Conservation (phyloP, 805 yeast genomes). For the Blastobotrys muscicola region DNA sequence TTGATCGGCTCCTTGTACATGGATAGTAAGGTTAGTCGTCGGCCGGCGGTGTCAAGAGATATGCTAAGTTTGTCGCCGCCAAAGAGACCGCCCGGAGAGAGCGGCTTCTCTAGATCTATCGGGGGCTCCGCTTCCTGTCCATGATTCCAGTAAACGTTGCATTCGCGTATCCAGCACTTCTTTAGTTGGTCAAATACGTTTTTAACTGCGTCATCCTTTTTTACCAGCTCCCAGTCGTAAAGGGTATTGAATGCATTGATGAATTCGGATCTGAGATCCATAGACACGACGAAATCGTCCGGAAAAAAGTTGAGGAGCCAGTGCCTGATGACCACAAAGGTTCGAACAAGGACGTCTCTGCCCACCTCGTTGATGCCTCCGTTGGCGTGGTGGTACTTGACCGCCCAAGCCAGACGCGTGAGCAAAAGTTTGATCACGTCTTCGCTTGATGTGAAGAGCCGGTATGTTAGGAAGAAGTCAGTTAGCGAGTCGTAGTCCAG, state of each 20-base stretch:
- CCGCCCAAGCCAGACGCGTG: slow-evolving; percentile 64
- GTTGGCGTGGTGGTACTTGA: neutral
- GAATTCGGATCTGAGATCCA: slow-evolving; percentile 38
- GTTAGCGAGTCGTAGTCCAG: slow-evolving; percentile 71
- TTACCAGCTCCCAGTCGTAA: slow-evolving; percentile 20
- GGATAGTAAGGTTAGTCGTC: slow-evolving; percentile 12
- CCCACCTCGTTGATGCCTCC: slow-evolving; percentile 36
- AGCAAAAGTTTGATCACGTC: slow-evolving; percentile 53
- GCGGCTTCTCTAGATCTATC: neutral
- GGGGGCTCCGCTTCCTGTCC: neutral
- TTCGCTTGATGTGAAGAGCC: slow-evolving; percentile 54
- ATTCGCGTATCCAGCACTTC: slow-evolving; percentile 38
- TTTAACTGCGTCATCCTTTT: slow-evolving; percentile 16
- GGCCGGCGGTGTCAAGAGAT: neutral
- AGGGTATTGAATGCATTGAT: slow-evolving; percentile 30
- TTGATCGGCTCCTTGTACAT: slow-evolving; percentile 13
- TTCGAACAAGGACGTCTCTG: slow-evolving; percentile 59
- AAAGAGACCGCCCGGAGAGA: neutral
- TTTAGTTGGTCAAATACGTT: slow-evolving; percentile 39
- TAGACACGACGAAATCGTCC: slow-evolving; percentile 63
- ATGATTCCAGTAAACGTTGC: slow-evolving; percentile 27
- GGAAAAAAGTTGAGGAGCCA: slow-evolving; percentile 84
- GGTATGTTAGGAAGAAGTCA: slow-evolving; percentile 79
- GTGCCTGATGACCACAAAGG: slow-evolving; percentile 80
- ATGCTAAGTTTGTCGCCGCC: neutral